Evolutionary conservation across 1,284 basidiomycete genomes (phyloP).

Genomic region (Thelephora terrestris): DNA sequence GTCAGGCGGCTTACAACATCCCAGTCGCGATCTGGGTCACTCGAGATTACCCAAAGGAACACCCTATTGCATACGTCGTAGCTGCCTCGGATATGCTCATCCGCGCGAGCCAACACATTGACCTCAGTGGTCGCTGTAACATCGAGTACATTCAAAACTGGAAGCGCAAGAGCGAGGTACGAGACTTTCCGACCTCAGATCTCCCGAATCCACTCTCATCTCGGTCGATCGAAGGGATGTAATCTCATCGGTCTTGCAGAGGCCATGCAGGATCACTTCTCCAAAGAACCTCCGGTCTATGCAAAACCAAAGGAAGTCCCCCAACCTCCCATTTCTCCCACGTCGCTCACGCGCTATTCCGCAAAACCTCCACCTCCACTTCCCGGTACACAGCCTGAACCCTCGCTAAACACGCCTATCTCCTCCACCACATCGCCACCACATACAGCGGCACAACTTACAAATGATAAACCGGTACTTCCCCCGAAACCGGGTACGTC

Average conservation of each 20-base stretch:
- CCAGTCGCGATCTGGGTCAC: constrained; percentile 87
- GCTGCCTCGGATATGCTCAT: constrained; percentile 93
- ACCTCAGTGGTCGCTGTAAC: constrained; percentile 72
- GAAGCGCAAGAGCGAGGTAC: constrained; percentile 78
- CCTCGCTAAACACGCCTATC: constrained; percentile 5
- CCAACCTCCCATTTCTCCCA: constrained; percentile 13
- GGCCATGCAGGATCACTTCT: constrained; percentile 75
- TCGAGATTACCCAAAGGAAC: constrained; percentile 67
- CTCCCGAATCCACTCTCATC: constrained; percentile 10
- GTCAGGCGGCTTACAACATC: constrained; percentile 81
- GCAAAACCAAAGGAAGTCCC: constrained; percentile 54
- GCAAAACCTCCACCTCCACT: constrained; percentile 23
- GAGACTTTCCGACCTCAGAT: constrained; percentile 14
- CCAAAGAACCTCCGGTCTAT: constrained; percentile 81
- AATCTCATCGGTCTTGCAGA: constrained; percentile 57
- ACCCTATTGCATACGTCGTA: constrained; percentile 90
- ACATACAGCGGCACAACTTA: constrained; percentile 13
- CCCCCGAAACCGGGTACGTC: constrained; percentile 35
- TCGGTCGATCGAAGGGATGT: constrained; percentile 43
- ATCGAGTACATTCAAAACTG: constrained; percentile 69
- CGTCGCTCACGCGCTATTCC: constrained; percentile 15
- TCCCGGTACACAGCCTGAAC: constrained; percentile 11
- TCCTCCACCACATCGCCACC: constrained; percentile 17
- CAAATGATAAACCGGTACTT: constrained; percentile 29
- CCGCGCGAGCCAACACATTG: constrained; percentile 65